Conservation (phyloP, 176 grass and related monocot genomes). For the Urochloa ruziziensis region DNA sequence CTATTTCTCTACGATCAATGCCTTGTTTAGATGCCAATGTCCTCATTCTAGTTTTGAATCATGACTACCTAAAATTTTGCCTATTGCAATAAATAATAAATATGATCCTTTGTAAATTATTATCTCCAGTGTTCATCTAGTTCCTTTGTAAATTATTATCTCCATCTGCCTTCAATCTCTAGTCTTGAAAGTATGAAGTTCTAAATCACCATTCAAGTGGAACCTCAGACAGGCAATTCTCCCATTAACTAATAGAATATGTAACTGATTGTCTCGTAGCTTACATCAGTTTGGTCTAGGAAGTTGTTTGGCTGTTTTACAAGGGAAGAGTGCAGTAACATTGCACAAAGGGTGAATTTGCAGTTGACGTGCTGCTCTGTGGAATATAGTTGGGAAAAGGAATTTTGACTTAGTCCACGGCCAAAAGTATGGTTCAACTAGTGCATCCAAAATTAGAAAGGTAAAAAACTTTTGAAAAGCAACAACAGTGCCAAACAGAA, state of each 20-base stretch:
- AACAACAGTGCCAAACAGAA: background rate
- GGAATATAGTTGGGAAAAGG: background rate
- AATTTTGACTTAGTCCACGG: background rate
- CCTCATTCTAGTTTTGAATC: background rate
- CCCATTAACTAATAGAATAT: background rate
- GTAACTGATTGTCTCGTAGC: background rate
- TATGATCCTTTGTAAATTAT: background rate
- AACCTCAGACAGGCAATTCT: background rate
- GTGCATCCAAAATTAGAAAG: background rate
- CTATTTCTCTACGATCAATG: conserved; percentile 15
- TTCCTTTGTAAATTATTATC: background rate
- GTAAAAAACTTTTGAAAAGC: background rate
- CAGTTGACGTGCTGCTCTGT: background rate
- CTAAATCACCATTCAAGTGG: background rate
- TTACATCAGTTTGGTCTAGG: background rate
- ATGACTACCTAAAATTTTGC: background rate
- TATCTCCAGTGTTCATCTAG: background rate
- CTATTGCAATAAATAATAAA: background rate
- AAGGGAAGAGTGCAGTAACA: background rate
- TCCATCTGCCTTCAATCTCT: conserved; percentile 1
- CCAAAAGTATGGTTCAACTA: background rate
- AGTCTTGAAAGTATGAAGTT: background rate
- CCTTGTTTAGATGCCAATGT: conserved; percentile 23
- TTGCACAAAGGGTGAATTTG: background rate
- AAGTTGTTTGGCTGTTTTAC: background rate